phyloP scores from a whole-genome alignment of 2,329 filamentous ascomycete genomes.

The Plenodomus biglobosus region DNA sequence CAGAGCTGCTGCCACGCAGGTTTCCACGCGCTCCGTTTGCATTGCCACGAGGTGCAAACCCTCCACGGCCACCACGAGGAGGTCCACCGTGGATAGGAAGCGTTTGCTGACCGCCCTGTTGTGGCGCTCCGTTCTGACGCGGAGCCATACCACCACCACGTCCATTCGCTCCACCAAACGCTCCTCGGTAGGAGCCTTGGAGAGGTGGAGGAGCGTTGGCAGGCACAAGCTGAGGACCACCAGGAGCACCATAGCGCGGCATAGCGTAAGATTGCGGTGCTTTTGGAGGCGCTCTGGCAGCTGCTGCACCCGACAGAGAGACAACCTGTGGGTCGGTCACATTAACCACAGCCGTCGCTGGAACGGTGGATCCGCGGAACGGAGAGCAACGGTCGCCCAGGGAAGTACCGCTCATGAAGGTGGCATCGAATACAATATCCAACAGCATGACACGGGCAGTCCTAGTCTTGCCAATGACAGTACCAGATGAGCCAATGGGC shows the following conservation, averaged over 20 bases:
- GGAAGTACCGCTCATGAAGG: slow-evolving; percentile 96
- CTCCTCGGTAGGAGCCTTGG: slow-evolving; percentile 60
- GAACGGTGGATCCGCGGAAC: slow-evolving; percentile 92
- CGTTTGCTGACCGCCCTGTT: slow-evolving; percentile 36
- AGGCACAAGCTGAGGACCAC: slow-evolving; percentile 61
- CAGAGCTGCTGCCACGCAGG: slow-evolving; percentile 22
- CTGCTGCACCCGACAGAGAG: slow-evolving; percentile 61
- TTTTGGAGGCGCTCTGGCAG: slow-evolving; percentile 56
- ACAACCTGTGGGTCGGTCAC: slow-evolving; percentile 79
- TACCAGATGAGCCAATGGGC: slow-evolving; percentile 86
- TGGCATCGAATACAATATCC: slow-evolving; percentile 89
- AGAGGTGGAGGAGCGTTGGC: slow-evolving; percentile 61
- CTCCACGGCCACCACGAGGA: slow-evolving; percentile 44
- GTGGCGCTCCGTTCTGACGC: slow-evolving; percentile 30
- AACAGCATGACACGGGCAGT: slow-evolving; percentile 80
- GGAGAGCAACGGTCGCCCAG: slow-evolving; percentile 86
- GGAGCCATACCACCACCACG: slow-evolving; percentile 45
- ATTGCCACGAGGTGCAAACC: slow-evolving; percentile 41
- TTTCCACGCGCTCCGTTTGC: slow-evolving; percentile 37
- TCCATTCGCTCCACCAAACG: slow-evolving; percentile 52
- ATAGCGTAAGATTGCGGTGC: slow-evolving; percentile 56
- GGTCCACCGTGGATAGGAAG: slow-evolving; percentile 45
- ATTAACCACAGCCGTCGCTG: slow-evolving; percentile 86
- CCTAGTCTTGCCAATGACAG: slow-evolving; percentile 90
- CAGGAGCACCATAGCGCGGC: slow-evolving; percentile 57